Conservation (phyloP, 2,329 filamentous ascomycete species). For the Shiraia sp. region DNA sequence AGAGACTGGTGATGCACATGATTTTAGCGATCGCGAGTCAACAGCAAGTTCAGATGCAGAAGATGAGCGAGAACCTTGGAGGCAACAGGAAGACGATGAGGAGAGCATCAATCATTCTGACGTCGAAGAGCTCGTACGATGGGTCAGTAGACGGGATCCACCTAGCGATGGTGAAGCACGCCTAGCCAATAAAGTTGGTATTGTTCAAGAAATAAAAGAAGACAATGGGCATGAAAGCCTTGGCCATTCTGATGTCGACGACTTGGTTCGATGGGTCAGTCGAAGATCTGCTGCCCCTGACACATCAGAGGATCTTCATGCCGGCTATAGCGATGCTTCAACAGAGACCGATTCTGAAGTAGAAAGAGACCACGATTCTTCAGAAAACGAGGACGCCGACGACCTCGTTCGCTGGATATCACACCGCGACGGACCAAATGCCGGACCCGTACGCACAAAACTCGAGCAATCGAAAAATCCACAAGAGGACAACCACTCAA, state of each 20-base stretch:
- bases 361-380: slow-evolving; percentile 4
- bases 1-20: slow-evolving; percentile 18
- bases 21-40: slow-evolving; percentile 23
- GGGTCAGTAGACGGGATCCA: slow-evolving; percentile 37
- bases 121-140: slow-evolving; percentile 39
- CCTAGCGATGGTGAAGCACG: slow-evolving; percentile 31
- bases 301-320: slow-evolving; percentile 5
- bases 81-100: slow-evolving; percentile 15
- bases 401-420: slow-evolving; percentile 32
- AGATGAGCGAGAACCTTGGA: slow-evolving; percentile 9
- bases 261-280: slow-evolving; percentile 32
- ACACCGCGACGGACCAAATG: slow-evolving; percentile 22
- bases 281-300: slow-evolving; percentile 14
- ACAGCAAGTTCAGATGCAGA: slow-evolving; percentile 30
- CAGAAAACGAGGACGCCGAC: slow-evolving; percentile 23
- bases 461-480: slow-evolving; percentile 7
- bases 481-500: slow-evolving; percentile 3
- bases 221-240: slow-evolving; percentile 35
- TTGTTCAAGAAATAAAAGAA: slow-evolving; percentile 12
- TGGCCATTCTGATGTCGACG: slow-evolving; percentile 36
- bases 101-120: slow-evolving; percentile 37
- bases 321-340: slow-evolving; percentile 30
- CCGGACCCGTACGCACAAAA: slow-evolving; percentile 23
- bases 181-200: slow-evolving; percentile 12
- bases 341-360: slow-evolving; percentile 35